These are phyloP conservation scores for Sisymbrium altissimum DNA, from an alignment of 345 rosid genomes.

Conservation along the genomic window DNA sequence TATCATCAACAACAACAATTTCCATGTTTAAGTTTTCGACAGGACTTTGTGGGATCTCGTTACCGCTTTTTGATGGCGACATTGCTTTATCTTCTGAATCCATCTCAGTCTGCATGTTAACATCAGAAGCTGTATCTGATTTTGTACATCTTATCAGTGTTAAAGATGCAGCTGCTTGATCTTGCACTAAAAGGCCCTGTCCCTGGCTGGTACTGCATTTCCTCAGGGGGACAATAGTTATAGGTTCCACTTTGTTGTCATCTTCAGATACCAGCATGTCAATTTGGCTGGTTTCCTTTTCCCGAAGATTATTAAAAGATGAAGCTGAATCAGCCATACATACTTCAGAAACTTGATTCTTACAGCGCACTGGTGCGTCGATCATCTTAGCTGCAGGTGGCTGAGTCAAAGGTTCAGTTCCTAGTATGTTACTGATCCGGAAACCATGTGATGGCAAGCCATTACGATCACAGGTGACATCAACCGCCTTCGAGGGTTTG, in stretches of 20 bases:
- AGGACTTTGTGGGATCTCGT: constrained; percentile 10
- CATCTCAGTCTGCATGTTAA: constrained; percentile 6
- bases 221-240: constrained; percentile 9
- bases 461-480: constrained; percentile 45
- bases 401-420: constrained; percentile 30
- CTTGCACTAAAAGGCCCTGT: constrained; percentile 23
- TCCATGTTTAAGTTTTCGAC: constrained; percentile 18
- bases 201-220: constrained; percentile 20
- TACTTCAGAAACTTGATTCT: constrained; percentile 28
- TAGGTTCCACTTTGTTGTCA: constrained; percentile 8
- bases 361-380: constrained; percentile 20
- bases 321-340: constrained; percentile 21
- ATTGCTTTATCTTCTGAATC: constrained; percentile 23
- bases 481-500: constrained; percentile 50
- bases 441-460: constrained; percentile 50
- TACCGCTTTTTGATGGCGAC: constrained; percentile 11
- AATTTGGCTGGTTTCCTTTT: constrained; percentile 4
- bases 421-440: constrained; percentile 40
- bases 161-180: constrained; percentile 21
- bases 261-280: constrained; percentile 27
- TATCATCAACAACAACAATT: constrained; percentile 21
- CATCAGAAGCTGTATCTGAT: constrained; percentile 15
- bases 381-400: constrained; percentile 17
- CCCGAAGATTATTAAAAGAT: constrained; percentile 8
- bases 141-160: constrained; percentile 19